Evolutionary conservation across 768 basidiomycete species (phyloP).

Genomic region (Krasilnikovozyma curviuscula): DNA sequence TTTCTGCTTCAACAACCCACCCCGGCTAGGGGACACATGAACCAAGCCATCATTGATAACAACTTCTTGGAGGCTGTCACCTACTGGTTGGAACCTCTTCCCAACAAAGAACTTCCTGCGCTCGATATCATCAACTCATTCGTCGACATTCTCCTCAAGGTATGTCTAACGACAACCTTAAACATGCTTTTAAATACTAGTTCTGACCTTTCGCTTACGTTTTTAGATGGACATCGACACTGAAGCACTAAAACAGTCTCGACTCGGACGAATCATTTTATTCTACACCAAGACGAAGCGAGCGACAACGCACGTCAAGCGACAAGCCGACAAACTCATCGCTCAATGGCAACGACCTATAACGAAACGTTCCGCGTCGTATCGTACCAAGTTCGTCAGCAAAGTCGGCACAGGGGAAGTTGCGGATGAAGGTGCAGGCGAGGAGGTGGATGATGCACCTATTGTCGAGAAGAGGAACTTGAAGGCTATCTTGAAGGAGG

Average conservation of each 20-base stretch:
- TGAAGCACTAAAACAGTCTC: constrained; percentile 70
- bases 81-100: constrained; percentile 84
- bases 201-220: background rate
- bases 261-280: constrained; percentile 67
- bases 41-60: constrained; percentile 86
- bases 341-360: constrained; percentile 76
- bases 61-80: constrained; percentile 77
- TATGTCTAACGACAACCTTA: constrained; percentile 11
- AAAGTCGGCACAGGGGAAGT: constrained; percentile 36
- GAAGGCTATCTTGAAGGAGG: background rate
- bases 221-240: constrained; percentile 70
- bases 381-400: constrained; percentile 31
- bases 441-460: constrained; percentile 14
- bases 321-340: constrained; percentile 66
- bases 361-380: constrained; percentile 69
- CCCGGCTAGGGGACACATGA: too few species aligned
- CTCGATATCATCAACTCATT: constrained; percentile 89
- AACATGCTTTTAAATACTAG: too few species aligned
- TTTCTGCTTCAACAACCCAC: too few species aligned
- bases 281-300: constrained; percentile 95
- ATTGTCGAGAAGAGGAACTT: background rate
- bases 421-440: constrained; percentile 48
- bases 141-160: constrained; percentile 55
- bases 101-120: constrained; percentile 77
- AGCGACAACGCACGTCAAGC: constrained; percentile 59